phyloP scores from a whole-genome alignment of 1,284 basidiomycete genomes.

The Heimioporus retisporus region DNA sequence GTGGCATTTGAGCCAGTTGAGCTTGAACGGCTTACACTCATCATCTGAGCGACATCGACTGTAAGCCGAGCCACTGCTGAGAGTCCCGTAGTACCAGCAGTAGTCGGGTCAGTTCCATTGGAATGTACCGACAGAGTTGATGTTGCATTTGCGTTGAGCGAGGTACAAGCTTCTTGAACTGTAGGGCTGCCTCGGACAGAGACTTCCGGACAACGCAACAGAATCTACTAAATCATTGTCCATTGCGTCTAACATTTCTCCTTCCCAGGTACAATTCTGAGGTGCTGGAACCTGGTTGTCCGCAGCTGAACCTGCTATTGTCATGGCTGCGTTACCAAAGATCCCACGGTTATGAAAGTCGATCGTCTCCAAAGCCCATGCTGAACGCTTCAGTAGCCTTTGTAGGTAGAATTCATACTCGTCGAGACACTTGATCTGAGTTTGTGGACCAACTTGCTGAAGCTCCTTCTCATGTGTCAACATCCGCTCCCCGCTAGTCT shows the following conservation, averaged over 20 bases:
- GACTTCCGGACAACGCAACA: too few species aligned
- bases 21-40: too few species aligned
- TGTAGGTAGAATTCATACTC: not conserved
- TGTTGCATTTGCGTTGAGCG: too few species aligned
- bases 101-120: too few species aligned
- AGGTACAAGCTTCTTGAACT: too few species aligned
- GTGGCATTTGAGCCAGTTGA: too few species aligned
- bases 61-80: too few species aligned
- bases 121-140: too few species aligned
- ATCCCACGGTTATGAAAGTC: not conserved
- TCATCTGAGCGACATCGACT: too few species aligned
- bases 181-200: too few species aligned
- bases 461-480: not conserved
- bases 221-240: too few species aligned
- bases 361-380: not conserved
- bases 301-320: not conserved
- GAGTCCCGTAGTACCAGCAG: too few species aligned
- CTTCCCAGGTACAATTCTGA: not conserved
- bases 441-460: not conserved
- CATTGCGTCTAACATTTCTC: not conserved
- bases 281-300: not conserved
- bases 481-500: not conserved
- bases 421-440: not conserved
- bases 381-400: not conserved
- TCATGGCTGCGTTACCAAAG: not conserved